Evolutionary conservation across 768 basidiomycete genomes (phyloP).

Genomic region (Pholiota conissans): DNA sequence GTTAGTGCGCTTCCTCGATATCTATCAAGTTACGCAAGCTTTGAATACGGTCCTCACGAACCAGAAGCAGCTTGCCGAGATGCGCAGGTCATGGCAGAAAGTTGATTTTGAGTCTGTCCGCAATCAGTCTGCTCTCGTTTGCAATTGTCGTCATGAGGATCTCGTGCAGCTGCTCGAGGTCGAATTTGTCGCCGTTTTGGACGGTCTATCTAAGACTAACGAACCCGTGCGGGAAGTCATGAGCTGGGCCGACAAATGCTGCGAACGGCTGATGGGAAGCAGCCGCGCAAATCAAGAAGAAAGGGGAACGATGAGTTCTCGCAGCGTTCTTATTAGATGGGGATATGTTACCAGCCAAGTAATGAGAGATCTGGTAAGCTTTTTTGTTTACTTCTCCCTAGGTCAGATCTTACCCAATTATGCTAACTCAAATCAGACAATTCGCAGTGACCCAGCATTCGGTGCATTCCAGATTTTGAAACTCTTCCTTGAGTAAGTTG

Average conservation of each 20-base stretch:
- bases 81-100: slow-evolving; percentile 86
- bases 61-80: slow-evolving; percentile 80
- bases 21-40: slow-evolving; percentile 90
- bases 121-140: slow-evolving; percentile 90
- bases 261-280: slow-evolving; percentile 77
- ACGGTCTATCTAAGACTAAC: slow-evolving; percentile 64
- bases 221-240: slow-evolving; percentile 88
- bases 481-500: slow-evolving; percentile 81
- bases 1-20: slow-evolving; percentile 86
- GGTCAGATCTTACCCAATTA: slow-evolving; percentile 1
- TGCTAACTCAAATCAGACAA: slow-evolving; percentile 56
- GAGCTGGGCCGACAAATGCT: slow-evolving; percentile 91
- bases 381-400: slow-evolving; percentile 7
- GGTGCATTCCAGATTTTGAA: slow-evolving; percentile 92
- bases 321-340: slow-evolving; percentile 88
- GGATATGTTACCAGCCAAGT: slow-evolving; percentile 92
- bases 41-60: slow-evolving; percentile 86
- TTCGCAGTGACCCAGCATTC: slow-evolving; percentile 89
- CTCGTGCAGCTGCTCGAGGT: slow-evolving; percentile 83
- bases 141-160: slow-evolving; percentile 91
- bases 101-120: slow-evolving; percentile 90
- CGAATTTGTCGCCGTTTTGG: slow-evolving; percentile 79
- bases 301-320: slow-evolving; percentile 78
- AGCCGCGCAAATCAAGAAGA: slow-evolving; percentile 68
- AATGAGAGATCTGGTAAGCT: slow-evolving; percentile 83